phyloP scores from a whole-genome alignment of 1,284 basidiomycete genomes.

The Ustilago curta region DNA sequence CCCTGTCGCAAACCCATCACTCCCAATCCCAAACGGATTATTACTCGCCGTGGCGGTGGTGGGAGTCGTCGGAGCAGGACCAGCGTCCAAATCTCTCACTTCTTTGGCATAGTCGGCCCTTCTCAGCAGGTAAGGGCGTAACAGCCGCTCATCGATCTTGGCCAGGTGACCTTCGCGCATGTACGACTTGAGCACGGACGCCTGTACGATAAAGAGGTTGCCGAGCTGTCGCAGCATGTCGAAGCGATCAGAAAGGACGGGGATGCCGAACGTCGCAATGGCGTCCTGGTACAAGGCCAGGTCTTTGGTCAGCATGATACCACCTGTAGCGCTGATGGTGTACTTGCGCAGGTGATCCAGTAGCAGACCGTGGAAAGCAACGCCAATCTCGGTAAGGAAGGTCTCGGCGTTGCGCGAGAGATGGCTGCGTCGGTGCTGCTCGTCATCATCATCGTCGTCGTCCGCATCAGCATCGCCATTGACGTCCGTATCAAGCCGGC shows the following conservation, averaged over 20 bases:
- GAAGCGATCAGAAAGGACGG: constrained; percentile 90
- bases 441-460: constrained; percentile 27
- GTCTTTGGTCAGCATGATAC: constrained; percentile 97
- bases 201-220: constrained; percentile 79
- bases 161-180: constrained; percentile 72
- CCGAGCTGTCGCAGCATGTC: constrained; percentile 98
- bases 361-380: constrained; percentile 91
- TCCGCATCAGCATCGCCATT: not conserved
- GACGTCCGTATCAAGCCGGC: constrained; percentile 18
- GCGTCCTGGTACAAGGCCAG: constrained; percentile 96
- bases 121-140: constrained; percentile 90
- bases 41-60: constrained; percentile 17
- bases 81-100: constrained; percentile 60
- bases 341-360: constrained; percentile 96
- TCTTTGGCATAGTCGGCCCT: constrained; percentile 79
- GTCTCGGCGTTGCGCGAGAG: constrained; percentile 81
- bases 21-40: constrained; percentile 19
- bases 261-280: constrained; percentile 82
- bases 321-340: constrained; percentile 94
- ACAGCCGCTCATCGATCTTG: constrained; percentile 84
- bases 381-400: constrained; percentile 92
- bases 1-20: constrained; percentile 15
- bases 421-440: constrained; percentile 23
- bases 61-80: constrained; percentile 12
- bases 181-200: constrained; percentile 65